Evolutionary conservation across 2,329 filamentous ascomycete genomes (phyloP).

Genomic region (Nigrograna mackinnonii): DNA sequence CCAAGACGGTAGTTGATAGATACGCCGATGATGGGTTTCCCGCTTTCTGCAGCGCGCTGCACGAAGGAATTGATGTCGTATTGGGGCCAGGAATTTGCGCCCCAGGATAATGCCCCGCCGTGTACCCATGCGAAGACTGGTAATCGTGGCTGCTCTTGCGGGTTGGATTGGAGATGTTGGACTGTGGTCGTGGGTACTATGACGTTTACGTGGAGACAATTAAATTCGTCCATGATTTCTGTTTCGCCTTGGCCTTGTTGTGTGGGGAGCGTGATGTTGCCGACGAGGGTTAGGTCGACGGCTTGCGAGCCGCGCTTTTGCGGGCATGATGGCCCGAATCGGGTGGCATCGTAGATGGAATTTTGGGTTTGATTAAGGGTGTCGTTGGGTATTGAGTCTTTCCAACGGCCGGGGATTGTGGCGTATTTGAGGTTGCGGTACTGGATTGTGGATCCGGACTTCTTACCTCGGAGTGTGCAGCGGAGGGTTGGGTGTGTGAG

Average conservation of each 20-base stretch:
- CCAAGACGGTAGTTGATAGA: constrained; percentile 39
- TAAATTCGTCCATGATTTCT: constrained; percentile 35
- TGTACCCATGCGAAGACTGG: constrained; percentile 59
- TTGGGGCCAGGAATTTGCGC: constrained; percentile 57
- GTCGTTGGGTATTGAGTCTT: constrained; percentile 26
- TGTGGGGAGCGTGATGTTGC: constrained; percentile 15
- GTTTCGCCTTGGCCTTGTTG: constrained; percentile 16
- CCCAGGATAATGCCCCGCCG: constrained; percentile 55
- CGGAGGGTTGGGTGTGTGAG: constrained; percentile 16
- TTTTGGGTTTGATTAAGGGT: constrained; percentile 6
- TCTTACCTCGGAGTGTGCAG: constrained; percentile 18
- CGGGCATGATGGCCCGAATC: constrained; percentile 42
- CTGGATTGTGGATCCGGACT: constrained; percentile 23
- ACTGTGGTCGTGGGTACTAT: constrained; percentile 28
- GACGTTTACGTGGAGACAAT: constrained; percentile 38
- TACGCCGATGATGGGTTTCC: constrained; percentile 49
- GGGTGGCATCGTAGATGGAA: constrained; percentile 32
- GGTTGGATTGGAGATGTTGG: background rate
- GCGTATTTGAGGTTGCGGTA: constrained; percentile 43
- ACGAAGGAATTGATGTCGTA: constrained; percentile 52
- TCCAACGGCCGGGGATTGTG: constrained; percentile 33
- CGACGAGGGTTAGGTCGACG: constrained; percentile 28
- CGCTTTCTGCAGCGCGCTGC: constrained; percentile 45
- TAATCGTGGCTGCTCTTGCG: constrained; percentile 23
- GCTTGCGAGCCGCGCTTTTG: constrained; percentile 34